Percentiles rank a stretch among this genome's conserved stretches.
These are phyloP conservation scores for Chondrostereum purpureum DNA, from an alignment of 1,284 basidiomycete species.

Conservation along the genomic window DNA sequence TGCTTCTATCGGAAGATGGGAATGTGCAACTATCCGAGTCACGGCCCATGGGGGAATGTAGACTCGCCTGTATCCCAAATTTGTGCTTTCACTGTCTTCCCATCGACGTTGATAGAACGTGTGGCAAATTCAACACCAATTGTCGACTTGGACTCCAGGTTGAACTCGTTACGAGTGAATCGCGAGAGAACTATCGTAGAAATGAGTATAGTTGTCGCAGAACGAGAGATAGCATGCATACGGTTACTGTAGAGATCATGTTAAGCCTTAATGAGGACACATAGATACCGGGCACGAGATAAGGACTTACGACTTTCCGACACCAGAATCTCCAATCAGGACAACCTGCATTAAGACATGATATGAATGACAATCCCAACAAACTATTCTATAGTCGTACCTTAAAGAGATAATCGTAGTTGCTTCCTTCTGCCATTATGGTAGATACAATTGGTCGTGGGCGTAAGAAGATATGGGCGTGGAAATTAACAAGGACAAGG, in stretches of 20 bases:
- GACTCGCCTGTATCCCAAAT: slow-evolving; percentile 96
- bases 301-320: slow-evolving; percentile 87
- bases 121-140: slow-evolving; percentile 99
- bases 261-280: slow-evolving; percentile 7
- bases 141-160: slow-evolving; percentile 97
- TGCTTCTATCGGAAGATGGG: too few species aligned
- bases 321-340: slow-evolving; percentile 97
- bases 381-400: slow-evolving; percentile 33
- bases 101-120: slow-evolving; percentile 89
- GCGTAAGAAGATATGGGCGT: slow-evolving; percentile 4
- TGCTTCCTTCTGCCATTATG: slow-evolving; percentile 80
- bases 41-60: neutral
- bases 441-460: slow-evolving; percentile 12
- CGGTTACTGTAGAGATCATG: slow-evolving; percentile 13
- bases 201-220: slow-evolving; percentile 4
- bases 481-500: neutral
- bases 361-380: neutral
- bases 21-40: neutral
- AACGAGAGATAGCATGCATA: slow-evolving; percentile 3
- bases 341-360: slow-evolving; percentile 72
- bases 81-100: slow-evolving; percentile 97
- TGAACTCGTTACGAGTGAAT: slow-evolving; percentile 99
- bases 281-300: slow-evolving; percentile 12
- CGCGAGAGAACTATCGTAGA: slow-evolving; percentile 75
- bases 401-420: slow-evolving; percentile 97